Evolutionary conservation across 257 asterid genomes (phyloP).

Genomic region (Vinca minor): DNA sequence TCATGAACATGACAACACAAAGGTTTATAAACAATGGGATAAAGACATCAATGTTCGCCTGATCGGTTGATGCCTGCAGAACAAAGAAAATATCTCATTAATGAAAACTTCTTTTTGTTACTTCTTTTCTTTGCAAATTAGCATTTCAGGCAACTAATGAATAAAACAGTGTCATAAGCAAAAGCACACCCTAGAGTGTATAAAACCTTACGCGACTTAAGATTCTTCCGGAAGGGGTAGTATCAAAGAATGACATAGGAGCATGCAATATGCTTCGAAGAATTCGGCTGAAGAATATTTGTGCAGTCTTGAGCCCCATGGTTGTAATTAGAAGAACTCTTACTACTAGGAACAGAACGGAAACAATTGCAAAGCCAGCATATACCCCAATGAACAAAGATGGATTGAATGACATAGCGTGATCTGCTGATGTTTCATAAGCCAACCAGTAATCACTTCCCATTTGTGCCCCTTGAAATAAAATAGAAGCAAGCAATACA

Average conservation of each 20-base stretch:
- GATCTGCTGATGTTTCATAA: slow-evolving; percentile 62
- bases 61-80: slow-evolving; percentile 87
- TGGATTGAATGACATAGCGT: slow-evolving; percentile 53
- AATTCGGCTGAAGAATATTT: slow-evolving; percentile 71
- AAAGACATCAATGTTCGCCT: slow-evolving; percentile 68
- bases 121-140: too few species aligned
- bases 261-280: slow-evolving; percentile 81
- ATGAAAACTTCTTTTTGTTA: not conserved
- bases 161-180: not conserved
- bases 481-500: slow-evolving; percentile 37
- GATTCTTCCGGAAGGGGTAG: slow-evolving; percentile 97
- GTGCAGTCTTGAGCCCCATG: slow-evolving; percentile 88
- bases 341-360: slow-evolving; percentile 37
- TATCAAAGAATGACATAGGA: slow-evolving; percentile 96
- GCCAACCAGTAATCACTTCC: slow-evolving; percentile 87
- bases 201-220: slow-evolving; percentile 65
- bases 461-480: slow-evolving; percentile 81
- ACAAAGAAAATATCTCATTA: slow-evolving; percentile 1
- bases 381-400: slow-evolving; percentile 63
- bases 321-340: slow-evolving; percentile 43
- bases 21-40: slow-evolving; percentile 64
- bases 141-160: too few species aligned
- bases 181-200: not conserved
- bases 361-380: slow-evolving; percentile 38
- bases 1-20: slow-evolving; percentile 40